A percentile compares a stretch with the other conserved stretches of the same genome.
These are phyloP conservation scores for Cryptococcus deneoformans DNA, from an alignment of 1,284 basidiomycete genomes.

Conservation along the genomic window DNA sequence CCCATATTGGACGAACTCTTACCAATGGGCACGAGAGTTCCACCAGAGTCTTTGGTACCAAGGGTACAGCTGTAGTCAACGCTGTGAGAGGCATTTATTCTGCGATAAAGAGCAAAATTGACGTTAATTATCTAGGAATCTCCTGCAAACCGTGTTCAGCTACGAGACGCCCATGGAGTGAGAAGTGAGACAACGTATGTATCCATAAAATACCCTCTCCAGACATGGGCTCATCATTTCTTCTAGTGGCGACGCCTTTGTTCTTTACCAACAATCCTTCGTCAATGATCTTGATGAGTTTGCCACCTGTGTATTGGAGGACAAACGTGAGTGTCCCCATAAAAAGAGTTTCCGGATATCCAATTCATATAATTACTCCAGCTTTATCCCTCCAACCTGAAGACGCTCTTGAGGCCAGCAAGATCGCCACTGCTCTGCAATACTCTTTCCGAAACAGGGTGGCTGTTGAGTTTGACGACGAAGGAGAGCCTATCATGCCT, in stretches of 20 bases:
- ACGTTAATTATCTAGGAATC: no score
- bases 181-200: no score
- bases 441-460: constrained; percentile 8
- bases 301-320: constrained; percentile 11
- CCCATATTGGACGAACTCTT: constrained; percentile 19
- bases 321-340: constrained; percentile 10
- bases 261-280: no score
- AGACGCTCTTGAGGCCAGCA: constrained; percentile 6
- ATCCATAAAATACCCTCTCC: no score
- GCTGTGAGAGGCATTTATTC: constrained; percentile 6
- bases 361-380: background rate
- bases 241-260: no score
- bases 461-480: constrained; percentile 8
- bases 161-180: no score
- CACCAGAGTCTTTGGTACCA: constrained; percentile 16
- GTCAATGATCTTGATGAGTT: background rate
- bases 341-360: background rate
- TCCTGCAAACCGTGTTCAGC: no score
- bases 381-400: background rate
- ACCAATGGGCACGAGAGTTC: constrained; percentile 16
- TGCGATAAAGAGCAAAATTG: background rate
- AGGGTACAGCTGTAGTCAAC: constrained; percentile 19
- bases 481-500: constrained; percentile 5
- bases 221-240: no score
- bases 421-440: constrained; percentile 6